A percentile compares a stretch with the other conserved stretches of the same genome.
phyloP scores from a whole-genome alignment of 2,329 filamentous ascomycete species.

The Aureobasidium pullulans region DNA sequence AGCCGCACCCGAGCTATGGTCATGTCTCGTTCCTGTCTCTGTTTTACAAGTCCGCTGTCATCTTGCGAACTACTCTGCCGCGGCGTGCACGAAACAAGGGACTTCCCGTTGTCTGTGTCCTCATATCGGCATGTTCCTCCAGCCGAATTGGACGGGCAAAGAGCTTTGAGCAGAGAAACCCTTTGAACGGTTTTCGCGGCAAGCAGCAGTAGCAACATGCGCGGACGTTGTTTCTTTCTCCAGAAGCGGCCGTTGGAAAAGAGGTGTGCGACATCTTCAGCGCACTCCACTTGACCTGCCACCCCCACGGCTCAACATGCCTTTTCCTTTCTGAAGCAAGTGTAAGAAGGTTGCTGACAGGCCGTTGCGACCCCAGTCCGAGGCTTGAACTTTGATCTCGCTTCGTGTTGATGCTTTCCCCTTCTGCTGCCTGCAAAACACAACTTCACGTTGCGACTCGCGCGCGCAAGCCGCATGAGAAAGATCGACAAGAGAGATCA shows the following conservation, averaged over 20 bases:
- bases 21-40: constrained; percentile 6
- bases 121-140: not conserved
- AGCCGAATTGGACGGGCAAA: not conserved
- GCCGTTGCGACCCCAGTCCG: constrained; percentile 5
- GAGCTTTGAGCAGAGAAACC: not conserved
- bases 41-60: constrained; percentile 1
- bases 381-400: constrained; percentile 9
- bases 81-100: not conserved
- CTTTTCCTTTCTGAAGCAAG: not conserved
- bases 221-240: not conserved
- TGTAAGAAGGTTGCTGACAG: constrained; percentile 11
- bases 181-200: constrained; percentile 6
- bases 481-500: constrained; percentile 6
- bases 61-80: not conserved
- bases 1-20: constrained; percentile 1
- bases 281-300: not conserved
- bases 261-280: constrained; percentile 3
- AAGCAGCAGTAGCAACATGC: not conserved
- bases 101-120: constrained; percentile 7
- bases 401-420: not conserved
- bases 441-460: constrained; percentile 9
- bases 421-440: not conserved
- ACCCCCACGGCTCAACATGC: not conserved
- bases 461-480: constrained; percentile 3
- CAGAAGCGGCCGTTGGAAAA: not conserved